Base-by-base conservation (phyloP, 352 stramenopile species). In the Phytophthora syringae region DNA sequence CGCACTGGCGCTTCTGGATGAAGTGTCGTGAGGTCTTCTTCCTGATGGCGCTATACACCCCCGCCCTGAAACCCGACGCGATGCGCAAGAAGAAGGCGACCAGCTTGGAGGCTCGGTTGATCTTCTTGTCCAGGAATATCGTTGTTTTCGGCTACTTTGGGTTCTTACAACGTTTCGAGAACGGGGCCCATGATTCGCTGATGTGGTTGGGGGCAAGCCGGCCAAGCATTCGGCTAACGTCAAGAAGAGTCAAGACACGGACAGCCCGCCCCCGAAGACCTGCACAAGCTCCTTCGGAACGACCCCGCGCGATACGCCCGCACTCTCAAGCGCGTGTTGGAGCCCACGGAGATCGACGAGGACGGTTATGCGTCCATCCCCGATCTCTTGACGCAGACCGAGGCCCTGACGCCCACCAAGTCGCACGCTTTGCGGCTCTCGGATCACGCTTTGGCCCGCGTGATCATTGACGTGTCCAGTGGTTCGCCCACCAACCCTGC, bases 181-280 rank as follows among this genome's bases (percentile, higher is more conserved):
- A 52, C 20, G n/a, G 9, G 3, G 7, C 24, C 0, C 54, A 53
- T 16, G 54, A 54, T 5, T 40, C 24, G 2, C 20, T 53, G 0
- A 37, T 62, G 54, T 62, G 55, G 34, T 21, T 63, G 0, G 44
- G 55, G 44, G 34, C 4, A 50, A 49, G 10, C 2, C 55, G 3
- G 7, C 22, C 15, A 62, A 47, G 13, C 55, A 63, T 34, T 39
- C 55, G 2, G n/a, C 52, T 12, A 3, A 2, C 20, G 21, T 13
- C 9, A 13, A 52, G 7, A n/a, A n/a, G n/a, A n/a, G n/a, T n/a
- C n/a, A n/a, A n/a, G 27, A 34, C 3, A 12, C 21, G 1, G 25
- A n/a, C 7, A n/a, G 39, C 3, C 4, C 20, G 16, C 1, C 5
- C 21, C 1, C 52, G n/a, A 36, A 20, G 27, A 60, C 27, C 20